These are phyloP conservation scores for Tuctoria greenei DNA, from an alignment of 176 grass and related monocot species.

Conservation along the genomic window DNA sequence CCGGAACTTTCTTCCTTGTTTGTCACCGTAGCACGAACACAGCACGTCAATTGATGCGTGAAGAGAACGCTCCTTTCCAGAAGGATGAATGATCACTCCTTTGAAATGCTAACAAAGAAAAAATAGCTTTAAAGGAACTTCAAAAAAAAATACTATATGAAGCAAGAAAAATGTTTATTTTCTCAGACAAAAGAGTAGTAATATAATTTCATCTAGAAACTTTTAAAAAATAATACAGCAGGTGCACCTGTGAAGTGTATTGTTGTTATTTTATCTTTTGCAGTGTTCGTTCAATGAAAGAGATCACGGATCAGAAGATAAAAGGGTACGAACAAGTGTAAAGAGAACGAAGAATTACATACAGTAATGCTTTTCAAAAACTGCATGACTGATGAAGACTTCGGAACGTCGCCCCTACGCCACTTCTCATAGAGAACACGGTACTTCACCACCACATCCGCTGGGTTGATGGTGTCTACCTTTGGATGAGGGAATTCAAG, in stretches of 20 bases:
- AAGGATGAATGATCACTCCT: constrained; percentile 70
- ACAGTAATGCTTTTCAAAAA: constrained; percentile 68
- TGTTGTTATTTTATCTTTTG: neutral
- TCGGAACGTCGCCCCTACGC: constrained; percentile 57
- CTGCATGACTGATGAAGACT: constrained; percentile 52
- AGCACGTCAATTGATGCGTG: constrained; percentile 57
- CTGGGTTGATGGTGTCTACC: constrained; percentile 48
- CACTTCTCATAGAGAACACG: constrained; percentile 85
- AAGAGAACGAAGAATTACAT: constrained; percentile 39
- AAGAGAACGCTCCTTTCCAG: constrained; percentile 61
- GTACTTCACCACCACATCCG: constrained; percentile 61
- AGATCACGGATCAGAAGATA: neutral
- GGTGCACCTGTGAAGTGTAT: neutral
- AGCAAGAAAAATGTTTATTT: neutral
- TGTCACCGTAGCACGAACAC: constrained; percentile 62
- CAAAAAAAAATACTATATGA: neutral
- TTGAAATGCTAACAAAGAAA: constrained; percentile 55
- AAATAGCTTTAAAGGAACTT: constrained; percentile 23
- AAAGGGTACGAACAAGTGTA: neutral
- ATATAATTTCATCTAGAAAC: no score
- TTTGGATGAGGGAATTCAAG: constrained; percentile 53
- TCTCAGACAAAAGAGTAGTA: no score
- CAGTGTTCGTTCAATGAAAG: constrained; percentile 12
- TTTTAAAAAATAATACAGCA: neutral
- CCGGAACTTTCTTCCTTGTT: constrained; percentile 57